Conservation (phyloP, 1,139 yeast species). For the Candida freyschussii region DNA sequence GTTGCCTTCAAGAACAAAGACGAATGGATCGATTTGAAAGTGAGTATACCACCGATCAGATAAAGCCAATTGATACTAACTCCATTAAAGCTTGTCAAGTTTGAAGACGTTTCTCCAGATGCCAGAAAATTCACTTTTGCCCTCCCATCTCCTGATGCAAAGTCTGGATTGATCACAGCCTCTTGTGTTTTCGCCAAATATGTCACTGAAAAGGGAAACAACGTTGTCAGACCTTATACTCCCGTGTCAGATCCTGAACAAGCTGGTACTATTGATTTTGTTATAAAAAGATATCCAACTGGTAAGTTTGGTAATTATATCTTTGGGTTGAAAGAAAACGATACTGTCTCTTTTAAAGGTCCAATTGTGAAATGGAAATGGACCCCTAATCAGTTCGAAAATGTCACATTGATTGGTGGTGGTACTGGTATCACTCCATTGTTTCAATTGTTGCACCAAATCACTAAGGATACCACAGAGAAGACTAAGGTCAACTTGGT, state of each 20-base stretch:
- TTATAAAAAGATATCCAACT: slow-evolving; percentile 75
- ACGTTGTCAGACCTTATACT: slow-evolving; percentile 95
- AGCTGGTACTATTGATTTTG: slow-evolving; percentile 72
- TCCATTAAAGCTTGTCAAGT: slow-evolving; percentile 29
- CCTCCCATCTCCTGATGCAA: slow-evolving; percentile 62
- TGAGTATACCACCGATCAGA: too few species aligned
- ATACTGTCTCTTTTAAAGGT: slow-evolving; percentile 87
- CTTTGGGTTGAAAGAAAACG: slow-evolving; percentile 66
- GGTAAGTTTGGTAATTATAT: slow-evolving; percentile 86
- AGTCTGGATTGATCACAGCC: slow-evolving; percentile 77
- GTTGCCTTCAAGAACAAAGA: slow-evolving; percentile 64
- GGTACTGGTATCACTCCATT: slow-evolving; percentile 97
- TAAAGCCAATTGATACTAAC: too few species aligned
- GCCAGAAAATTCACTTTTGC: slow-evolving; percentile 65
- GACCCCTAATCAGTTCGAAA: slow-evolving; percentile 78
- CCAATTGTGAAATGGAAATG: slow-evolving; percentile 92
- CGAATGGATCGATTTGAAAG: slow-evolving; percentile 78
- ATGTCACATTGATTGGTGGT: slow-evolving; percentile 85
- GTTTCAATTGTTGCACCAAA: slow-evolving; percentile 74
- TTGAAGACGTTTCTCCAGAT: slow-evolving; percentile 55
- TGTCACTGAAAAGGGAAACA: slow-evolving; percentile 78
- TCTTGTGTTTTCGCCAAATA: slow-evolving; percentile 78
- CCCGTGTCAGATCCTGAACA: slow-evolving; percentile 71
- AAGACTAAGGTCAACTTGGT: slow-evolving; percentile 77
- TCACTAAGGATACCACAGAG: slow-evolving; percentile 70